Conservation (phyloP, 129 eudicot genomes). For the Flaveria brownii region DNA sequence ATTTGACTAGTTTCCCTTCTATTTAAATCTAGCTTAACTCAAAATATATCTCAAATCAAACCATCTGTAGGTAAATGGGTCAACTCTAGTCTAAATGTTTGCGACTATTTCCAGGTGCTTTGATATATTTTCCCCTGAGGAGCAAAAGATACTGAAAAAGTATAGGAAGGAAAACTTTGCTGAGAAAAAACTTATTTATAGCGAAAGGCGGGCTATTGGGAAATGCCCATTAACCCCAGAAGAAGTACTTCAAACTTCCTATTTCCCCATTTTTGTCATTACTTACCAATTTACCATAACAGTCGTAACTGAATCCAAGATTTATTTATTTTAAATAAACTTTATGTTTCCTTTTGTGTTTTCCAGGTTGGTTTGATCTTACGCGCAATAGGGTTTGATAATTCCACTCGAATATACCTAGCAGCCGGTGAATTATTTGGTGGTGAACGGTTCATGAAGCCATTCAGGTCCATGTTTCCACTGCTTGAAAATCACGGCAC, state of each 20-base stretch:
- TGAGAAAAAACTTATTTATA: constrained; percentile 63
- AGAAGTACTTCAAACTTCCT: constrained; percentile 54
- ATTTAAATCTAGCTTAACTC: not conserved
- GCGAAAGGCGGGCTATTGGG: constrained; percentile 89
- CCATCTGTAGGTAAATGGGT: not conserved
- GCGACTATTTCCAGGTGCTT: constrained; percentile 59
- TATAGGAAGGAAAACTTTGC: constrained; percentile 82
- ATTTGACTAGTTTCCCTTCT: not conserved
- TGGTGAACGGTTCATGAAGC: constrained; percentile 93
- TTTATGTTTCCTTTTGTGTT: not conserved
- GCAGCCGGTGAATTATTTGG: constrained; percentile 97
- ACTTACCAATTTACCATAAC: constrained; percentile 11
- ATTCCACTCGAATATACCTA: constrained; percentile 81
- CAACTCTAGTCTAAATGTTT: not conserved
- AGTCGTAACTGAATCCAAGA: not conserved
- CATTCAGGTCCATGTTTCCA: constrained; percentile 82
- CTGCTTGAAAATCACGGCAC: constrained; percentile 83
- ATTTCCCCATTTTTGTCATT: not conserved
- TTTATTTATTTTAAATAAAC: not conserved
- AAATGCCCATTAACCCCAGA: constrained; percentile 97
- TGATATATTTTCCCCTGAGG: constrained; percentile 79
- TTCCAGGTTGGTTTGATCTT: constrained; percentile 83
- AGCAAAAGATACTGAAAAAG: constrained; percentile 65
- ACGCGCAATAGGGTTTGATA: constrained; percentile 80
- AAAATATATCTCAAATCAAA: too few relatives aligned